Evolutionary conservation across 2,329 filamentous ascomycete species (phyloP), one percentile per base, ranked within the genome.

Genomic region (Xylaria sp.): DNA sequence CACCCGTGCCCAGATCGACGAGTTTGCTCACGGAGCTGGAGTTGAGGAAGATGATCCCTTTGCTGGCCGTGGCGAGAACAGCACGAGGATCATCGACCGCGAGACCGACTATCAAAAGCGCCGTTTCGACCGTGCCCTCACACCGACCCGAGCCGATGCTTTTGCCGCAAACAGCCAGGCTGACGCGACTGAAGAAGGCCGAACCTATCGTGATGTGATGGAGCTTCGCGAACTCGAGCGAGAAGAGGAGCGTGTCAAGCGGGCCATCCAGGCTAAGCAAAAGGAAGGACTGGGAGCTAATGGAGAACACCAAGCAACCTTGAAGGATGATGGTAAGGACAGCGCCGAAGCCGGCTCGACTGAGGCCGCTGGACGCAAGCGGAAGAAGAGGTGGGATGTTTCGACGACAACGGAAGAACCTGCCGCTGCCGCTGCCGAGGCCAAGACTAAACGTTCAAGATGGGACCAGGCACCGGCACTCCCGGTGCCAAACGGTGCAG

Each of bases 31-130:
- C 57, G 92, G 92, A 58, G 81, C 83, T 63, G 92, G 90, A 49
- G 91, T 93, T 30, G 93, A 96, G 73, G 93, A 97, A 76, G 91
- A 93, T 60, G 95, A 99, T 70, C 88, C 93, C 5, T 80, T 99
- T 63, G 82, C 92, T 54, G 90, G 89, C 50, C 85, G 88, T 67
- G 83, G 84, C 67, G 94, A 97, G 79, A 90, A 93, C 76, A 90
- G 91, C 73, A 92, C 89, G 59, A 88, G 93, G 69, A 97, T 99
- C 71, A 82, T 88, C 62, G 93, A 95, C 72, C 89, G 94, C 70
- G 93, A 97, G 79, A 95, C 92, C 64, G 93, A 97, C 72, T 99
- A 99, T 73, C 95, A 99, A 77, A 96, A 96, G 77, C 90, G 92
- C 66, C 87, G 92, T 61, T 95, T 96, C 74, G 88, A 96, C 73